phyloP scores from a whole-genome alignment of 768 basidiomycete genomes.

The Leccinum longicurvipes region DNA sequence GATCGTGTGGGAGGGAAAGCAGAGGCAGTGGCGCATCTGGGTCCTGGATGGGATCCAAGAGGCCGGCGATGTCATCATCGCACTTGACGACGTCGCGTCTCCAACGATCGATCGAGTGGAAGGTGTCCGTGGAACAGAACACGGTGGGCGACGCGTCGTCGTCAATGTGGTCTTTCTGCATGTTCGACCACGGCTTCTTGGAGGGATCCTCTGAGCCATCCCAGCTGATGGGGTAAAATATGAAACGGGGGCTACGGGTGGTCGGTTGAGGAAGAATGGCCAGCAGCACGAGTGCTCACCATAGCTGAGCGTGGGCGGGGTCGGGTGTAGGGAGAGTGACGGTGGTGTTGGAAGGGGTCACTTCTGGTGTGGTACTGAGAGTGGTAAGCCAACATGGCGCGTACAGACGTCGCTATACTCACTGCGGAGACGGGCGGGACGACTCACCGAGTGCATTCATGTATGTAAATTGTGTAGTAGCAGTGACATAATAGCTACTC shows the following conservation, averaged over 20 bases:
- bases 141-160: slow-evolving; percentile 34
- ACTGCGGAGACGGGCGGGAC: background rate
- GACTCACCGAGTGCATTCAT: background rate
- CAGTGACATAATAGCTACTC: background rate
- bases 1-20: slow-evolving; percentile 9
- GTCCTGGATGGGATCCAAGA: slow-evolving; percentile 19
- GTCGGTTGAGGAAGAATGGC: too few relatives aligned
- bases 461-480: background rate
- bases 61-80: slow-evolving; percentile 1
- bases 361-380: background rate
- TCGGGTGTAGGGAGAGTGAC: slow-evolving; percentile 30
- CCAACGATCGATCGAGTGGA: slow-evolving; percentile 22
- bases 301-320: slow-evolving; percentile 17
- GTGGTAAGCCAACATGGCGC: background rate
- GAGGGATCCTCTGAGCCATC: slow-evolving; percentile 18
- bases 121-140: slow-evolving; percentile 20
- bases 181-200: background rate
- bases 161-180: background rate
- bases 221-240: slow-evolving; percentile 27
- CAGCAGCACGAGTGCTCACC: too few relatives aligned
- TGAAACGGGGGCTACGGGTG: slow-evolving; percentile 18
- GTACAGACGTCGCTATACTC: background rate
- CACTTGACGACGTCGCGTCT: slow-evolving; percentile 16
- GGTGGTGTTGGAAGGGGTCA: slow-evolving; percentile 21
- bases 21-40: slow-evolving; percentile 6